These are phyloP conservation scores for Fulvia fulva DNA, from an alignment of 2,329 filamentous ascomycete genomes.

Conservation along the genomic window DNA sequence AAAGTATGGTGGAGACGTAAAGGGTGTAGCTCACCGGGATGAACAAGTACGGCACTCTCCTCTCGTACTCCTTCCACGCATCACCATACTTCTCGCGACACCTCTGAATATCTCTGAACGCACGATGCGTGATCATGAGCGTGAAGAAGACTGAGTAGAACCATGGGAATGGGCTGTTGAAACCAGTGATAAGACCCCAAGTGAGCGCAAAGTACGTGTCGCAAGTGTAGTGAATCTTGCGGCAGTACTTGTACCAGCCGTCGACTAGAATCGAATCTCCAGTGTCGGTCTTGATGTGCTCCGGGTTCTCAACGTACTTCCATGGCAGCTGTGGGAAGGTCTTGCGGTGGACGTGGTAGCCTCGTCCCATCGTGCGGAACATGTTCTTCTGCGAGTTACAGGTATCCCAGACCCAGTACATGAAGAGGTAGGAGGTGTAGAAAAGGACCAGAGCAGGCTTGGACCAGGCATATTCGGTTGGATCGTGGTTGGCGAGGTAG, in stretches of 20 bases:
- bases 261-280: conserved; percentile 76
- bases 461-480: conserved; percentile 73
- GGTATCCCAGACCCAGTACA: conserved; percentile 91
- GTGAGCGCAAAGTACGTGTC: conserved; percentile 72
- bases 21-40: conserved; percentile 55
- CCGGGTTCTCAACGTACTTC: conserved; percentile 76
- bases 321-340: conserved; percentile 90
- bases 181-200: conserved; percentile 80
- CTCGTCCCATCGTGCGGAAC: conserved; percentile 76
- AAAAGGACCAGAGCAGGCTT: conserved; percentile 61
- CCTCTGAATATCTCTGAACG: conserved; percentile 68
- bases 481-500: conserved; percentile 79
- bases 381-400: conserved; percentile 92
- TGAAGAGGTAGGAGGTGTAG: conserved; percentile 69
- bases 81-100: conserved; percentile 77
- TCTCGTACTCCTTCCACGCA: conserved; percentile 77
- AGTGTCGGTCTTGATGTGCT: conserved; percentile 67
- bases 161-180: conserved; percentile 79
- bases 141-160: conserved; percentile 82
- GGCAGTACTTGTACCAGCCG: conserved; percentile 66
- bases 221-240: conserved; percentile 66
- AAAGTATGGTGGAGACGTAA: neutral
- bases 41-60: conserved; percentile 75
- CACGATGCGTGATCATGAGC: conserved; percentile 75
- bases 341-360: conserved; percentile 64